A percentile compares a stretch with the other conserved stretches of the same genome.
Conservation (phyloP, 768 basidiomycete species). For the Tremella mesenterica region DNA sequence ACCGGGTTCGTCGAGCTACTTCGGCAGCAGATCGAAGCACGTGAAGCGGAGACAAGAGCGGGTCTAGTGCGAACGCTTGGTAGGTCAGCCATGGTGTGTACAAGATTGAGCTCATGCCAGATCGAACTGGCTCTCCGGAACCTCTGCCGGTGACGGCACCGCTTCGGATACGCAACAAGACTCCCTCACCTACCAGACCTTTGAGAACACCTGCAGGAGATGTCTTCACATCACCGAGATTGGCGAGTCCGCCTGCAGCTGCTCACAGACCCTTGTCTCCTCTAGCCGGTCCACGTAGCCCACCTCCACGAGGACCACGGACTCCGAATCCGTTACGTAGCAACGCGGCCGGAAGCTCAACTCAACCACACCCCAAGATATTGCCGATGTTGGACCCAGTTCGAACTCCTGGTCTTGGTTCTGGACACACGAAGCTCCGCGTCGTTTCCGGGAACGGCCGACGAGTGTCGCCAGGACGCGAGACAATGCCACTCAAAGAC, state of each 20-base stretch:
- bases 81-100: no score
- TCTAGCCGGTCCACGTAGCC: not conserved
- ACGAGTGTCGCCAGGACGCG: conserved; percentile 32
- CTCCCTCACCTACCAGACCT: conserved; percentile 18
- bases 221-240: not conserved
- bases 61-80: no score
- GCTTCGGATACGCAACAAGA: conserved; percentile 23
- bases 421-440: conserved; percentile 27
- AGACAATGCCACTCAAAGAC: conserved; percentile 28
- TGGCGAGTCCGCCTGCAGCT: not conserved
- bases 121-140: no score
- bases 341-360: not conserved
- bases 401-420: conserved; percentile 10
- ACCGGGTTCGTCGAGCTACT: no score
- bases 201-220: not conserved
- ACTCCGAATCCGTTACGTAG: not conserved
- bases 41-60: no score
- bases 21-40: no score
- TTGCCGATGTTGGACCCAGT: no score
- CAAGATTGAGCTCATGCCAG: no score
- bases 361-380: not conserved
- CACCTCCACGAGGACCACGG: not conserved
- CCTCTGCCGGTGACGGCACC: conserved; percentile 15
- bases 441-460: conserved; percentile 35
- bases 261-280: not conserved